phyloP scores from a whole-genome alignment of 177 flowering plant genomes.

The Tripterygium wilfordii region DNA sequence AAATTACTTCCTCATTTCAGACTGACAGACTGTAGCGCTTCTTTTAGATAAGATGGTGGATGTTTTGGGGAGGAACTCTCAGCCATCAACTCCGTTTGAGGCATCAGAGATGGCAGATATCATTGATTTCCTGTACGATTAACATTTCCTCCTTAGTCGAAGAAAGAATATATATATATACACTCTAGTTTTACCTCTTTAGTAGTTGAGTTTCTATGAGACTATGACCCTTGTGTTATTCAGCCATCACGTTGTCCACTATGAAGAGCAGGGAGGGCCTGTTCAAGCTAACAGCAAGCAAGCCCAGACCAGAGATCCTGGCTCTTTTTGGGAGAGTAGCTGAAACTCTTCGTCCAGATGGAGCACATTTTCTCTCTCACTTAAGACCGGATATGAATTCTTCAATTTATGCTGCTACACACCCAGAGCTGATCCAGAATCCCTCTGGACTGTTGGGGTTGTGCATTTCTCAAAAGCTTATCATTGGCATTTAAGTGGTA shows the following conservation, averaged over 20 bases:
- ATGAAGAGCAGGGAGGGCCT: slow-evolving; percentile 97
- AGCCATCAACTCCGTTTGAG: slow-evolving; percentile 55
- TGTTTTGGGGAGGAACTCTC: slow-evolving; percentile 81
- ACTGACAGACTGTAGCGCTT: slow-evolving; percentile 58
- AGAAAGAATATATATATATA: too few relatives aligned
- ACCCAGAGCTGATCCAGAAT: slow-evolving; percentile 66
- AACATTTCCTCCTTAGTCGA: not conserved
- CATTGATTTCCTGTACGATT: slow-evolving; percentile 87
- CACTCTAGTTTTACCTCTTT: too few relatives aligned
- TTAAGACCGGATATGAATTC: slow-evolving; percentile 65
- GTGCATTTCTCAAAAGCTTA: not conserved
- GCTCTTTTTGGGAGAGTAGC: slow-evolving; percentile 56
- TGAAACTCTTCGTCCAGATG: slow-evolving; percentile 75
- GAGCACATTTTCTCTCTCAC: slow-evolving; percentile 87
- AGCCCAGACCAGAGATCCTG: slow-evolving; percentile 74
- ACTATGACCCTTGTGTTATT: too few relatives aligned
- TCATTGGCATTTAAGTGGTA: too few relatives aligned
- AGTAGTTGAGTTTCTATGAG: too few relatives aligned
- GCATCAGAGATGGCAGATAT: slow-evolving; percentile 87
- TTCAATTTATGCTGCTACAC: slow-evolving; percentile 88
- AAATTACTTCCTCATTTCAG: not conserved
- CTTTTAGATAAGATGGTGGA: slow-evolving; percentile 70
- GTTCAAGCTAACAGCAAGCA: slow-evolving; percentile 83
- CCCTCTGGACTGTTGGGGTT: slow-evolving; percentile 16
- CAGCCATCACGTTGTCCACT: slow-evolving; percentile 89